Conservation (phyloP, 106 monocot species). For the Allium sativum region DNA sequence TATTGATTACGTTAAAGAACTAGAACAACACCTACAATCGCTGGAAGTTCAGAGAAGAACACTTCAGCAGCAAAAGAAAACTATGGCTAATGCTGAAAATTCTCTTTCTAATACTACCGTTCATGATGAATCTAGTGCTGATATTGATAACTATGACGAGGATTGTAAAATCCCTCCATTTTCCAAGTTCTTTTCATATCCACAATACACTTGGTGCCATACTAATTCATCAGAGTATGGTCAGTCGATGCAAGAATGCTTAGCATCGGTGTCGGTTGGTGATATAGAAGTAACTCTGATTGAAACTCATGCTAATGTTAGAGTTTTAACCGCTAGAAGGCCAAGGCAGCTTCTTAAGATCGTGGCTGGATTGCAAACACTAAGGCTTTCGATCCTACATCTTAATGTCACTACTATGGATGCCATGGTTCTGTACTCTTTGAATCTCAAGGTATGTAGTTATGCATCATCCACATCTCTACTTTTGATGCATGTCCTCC, state of each 20-base stretch:
- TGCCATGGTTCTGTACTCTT: slow-evolving; percentile 73
- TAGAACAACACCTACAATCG: slow-evolving; percentile 83
- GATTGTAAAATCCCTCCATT: slow-evolving; percentile 35
- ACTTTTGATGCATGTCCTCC: neutral
- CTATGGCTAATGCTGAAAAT: neutral
- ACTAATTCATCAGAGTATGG: slow-evolving; percentile 22
- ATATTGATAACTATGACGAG: neutral
- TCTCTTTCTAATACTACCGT: too few species aligned
- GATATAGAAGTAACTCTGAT: slow-evolving; percentile 77
- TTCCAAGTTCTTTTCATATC: slow-evolving; percentile 70
- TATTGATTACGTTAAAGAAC: slow-evolving; percentile 93
- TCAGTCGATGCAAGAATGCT: slow-evolving; percentile 7
- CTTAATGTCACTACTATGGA: slow-evolving; percentile 76
- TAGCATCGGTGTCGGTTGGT: slow-evolving; percentile 24
- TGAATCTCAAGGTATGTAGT: slow-evolving; percentile 70
- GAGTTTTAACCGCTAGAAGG: slow-evolving; percentile 43
- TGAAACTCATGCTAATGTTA: slow-evolving; percentile 65
- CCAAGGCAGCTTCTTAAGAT: slow-evolving; percentile 73
- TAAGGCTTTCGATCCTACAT: slow-evolving; percentile 64
- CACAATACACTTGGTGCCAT: slow-evolving; percentile 81
- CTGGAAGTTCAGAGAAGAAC: slow-evolving; percentile 71
- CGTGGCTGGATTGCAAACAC: slow-evolving; percentile 58
- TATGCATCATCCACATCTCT: neutral
- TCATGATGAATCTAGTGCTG: neutral
- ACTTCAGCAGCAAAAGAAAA: slow-evolving; percentile 19